Base-by-base conservation (phyloP, 768 basidiomycete genomes). In the Fibroporia radiculosa region DNA sequence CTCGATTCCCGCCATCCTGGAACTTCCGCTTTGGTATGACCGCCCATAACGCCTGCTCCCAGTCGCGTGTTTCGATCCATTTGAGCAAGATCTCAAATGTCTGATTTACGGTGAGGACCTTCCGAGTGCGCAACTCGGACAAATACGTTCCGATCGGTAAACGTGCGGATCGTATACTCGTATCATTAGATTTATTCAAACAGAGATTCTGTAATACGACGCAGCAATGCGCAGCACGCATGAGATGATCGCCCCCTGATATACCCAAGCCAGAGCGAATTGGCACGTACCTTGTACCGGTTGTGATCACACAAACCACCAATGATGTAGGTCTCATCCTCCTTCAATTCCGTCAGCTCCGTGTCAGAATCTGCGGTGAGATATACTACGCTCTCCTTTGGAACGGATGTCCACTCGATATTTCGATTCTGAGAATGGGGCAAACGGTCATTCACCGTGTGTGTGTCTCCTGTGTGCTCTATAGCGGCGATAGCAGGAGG, bases 71-170 rank as follows among this genome's bases (percentile, higher is more conserved):
- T 58, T 90, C 86, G n/a, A 84, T 75, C 87, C 91, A 98, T 53
- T 82, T 79, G 16, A 93, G 63, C 45, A 99, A 70, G 52, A 98
- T 96, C 62, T 95, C 91, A 58, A 93, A 88, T 33, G 76, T 78
- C 66, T 97, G 96, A 63, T 99, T 98, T 43, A 99, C 93, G 1
- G 96, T 99, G 51, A 99, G 71, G 25, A 99, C 92, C 57, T 97
- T 98, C 49, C 96, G 81, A 8, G 93, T 93, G 25, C 83, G 75
- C 46, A 99, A 70, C 38, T 84, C 75, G 34, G 83, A 73, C 27
- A 98, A 69, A 61, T 89, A 96, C 44, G 81, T 83, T n/a, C 92
- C 89, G 44, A 99, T 98, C 3, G 96, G 96, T 44, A 99, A 77
- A 40, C 88, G 82, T 3, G 93, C 96, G 31, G 91, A 85, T 33